Evolutionary conservation across 768 basidiomycete genomes (phyloP).

Genomic region (Filobasidium wieringae): DNA sequence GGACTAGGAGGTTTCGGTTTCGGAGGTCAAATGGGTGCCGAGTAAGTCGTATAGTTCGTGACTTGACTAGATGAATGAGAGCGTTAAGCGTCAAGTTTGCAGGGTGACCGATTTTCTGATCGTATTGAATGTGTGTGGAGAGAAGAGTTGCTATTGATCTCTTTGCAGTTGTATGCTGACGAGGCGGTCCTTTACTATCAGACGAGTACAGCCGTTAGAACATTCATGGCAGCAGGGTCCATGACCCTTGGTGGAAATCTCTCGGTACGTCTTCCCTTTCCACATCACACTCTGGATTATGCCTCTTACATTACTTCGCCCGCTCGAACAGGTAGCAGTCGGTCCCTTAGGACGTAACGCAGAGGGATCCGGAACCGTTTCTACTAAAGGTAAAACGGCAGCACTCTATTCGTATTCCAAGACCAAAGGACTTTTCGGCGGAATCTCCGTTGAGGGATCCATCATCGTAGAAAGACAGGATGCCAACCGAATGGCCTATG

Average conservation of each 20-base stretch:
- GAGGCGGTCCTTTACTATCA: no score
- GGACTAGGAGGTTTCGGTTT: constrained; percentile 82
- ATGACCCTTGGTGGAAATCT: constrained; percentile 82
- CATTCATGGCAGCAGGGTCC: constrained; percentile 90
- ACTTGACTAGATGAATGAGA: constrained; percentile 44
- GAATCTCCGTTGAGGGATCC: constrained; percentile 65
- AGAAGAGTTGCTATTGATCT: neutral
- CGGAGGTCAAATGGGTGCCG: constrained; percentile 50
- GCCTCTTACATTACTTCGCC: constrained; percentile 18
- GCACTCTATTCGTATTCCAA: constrained; percentile 70
- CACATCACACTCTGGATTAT: neutral
- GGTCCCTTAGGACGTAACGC: constrained; percentile 87
- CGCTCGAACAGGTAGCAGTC: constrained; percentile 43
- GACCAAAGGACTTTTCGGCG: constrained; percentile 86
- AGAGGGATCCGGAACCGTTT: constrained; percentile 74
- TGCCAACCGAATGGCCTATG: constrained; percentile 74
- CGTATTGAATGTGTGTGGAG: constrained; percentile 53
- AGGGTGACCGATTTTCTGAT: constrained; percentile 78
- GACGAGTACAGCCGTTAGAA: constrained; percentile 43
- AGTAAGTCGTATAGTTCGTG: constrained; percentile 24
- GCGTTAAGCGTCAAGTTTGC: no score
- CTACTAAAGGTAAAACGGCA: constrained; percentile 71
- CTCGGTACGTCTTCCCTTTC: no score
- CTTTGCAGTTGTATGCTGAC: no score
- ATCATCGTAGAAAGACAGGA: constrained; percentile 90